These are phyloP conservation scores for Magnolia changhungtana DNA, from an alignment of 164 flowering plant species.

Conservation along the genomic window DNA sequence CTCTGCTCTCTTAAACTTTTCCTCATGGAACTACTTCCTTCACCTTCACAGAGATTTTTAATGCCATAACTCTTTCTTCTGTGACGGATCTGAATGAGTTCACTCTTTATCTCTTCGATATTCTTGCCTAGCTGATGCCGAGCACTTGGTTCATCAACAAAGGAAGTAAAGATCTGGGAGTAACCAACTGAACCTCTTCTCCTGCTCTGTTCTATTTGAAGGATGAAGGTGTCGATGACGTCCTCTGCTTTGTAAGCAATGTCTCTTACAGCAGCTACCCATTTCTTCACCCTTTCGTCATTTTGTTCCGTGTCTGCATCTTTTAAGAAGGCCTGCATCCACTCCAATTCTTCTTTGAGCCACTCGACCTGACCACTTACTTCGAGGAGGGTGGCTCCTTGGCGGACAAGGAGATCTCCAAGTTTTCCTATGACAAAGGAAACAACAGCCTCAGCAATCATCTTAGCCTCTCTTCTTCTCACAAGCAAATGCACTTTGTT, in stretches of 20 bases:
- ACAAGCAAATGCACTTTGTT: too few species aligned
- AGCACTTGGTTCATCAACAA: too few species aligned
- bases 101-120: neutral
- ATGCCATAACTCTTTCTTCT: neutral
- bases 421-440: neutral
- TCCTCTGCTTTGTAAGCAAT: neutral
- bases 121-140: neutral
- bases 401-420: neutral
- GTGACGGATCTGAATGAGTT: neutral
- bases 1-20: neutral
- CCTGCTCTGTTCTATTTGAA: neutral
- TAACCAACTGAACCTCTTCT: too few species aligned
- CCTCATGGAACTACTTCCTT: neutral
- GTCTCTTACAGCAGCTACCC: neutral
- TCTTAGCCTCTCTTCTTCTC: neutral
- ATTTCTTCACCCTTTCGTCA: neutral
- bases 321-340: neutral
- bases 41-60: neutral
- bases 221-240: neutral
- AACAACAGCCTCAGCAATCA: neutral
- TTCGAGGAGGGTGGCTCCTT: neutral
- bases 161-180: too few species aligned
- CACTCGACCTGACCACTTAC: neutral
- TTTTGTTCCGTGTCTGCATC: neutral
- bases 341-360: neutral